Evolutionary conservation across 106 monocot genomes (phyloP), one percentile per base, ranked within the genome.

Genomic region (Posidonia australis): DNA sequence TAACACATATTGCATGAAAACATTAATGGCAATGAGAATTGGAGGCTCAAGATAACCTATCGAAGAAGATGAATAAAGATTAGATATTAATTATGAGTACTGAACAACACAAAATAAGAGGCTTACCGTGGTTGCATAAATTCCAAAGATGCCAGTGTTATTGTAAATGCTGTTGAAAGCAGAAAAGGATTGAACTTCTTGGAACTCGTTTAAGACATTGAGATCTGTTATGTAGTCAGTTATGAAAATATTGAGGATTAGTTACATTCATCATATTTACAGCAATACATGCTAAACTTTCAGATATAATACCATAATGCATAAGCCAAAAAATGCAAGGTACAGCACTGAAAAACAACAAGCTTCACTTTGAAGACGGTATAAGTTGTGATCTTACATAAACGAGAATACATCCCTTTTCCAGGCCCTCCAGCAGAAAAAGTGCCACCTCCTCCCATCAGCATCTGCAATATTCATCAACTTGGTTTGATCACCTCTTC

Each of bases 361-460:
- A 62, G 17, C 31, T 28, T 62, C 30, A 62, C 42, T 21, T 19
- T 12, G 16, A 16, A 26, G 25, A 26, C 22, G 32, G 36, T 7
- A 36, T 36, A 36, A 36, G 22, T 0, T 28, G 66, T 44, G 26
- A 46, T 58, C 64, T 69, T 26, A 71, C 14, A 77, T 41, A 58
- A 41, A 65, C 12, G 72, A 65, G 89, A 89, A 71, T 85, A 65
- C 82, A 89, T 82, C 29, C 89, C 89, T 67, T 89, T 89, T 32
- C 89, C 89, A 26, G 85, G 89, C 5, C 89, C 85, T 46, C 89
- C 89, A 66, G 82, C 73, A 51, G 89, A 89, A 59, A 85, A 89
- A 19, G 82, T 80, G 44, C 89, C 85, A 58, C 89, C 89, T 26
- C 89, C 89, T 60, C 89, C 89, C 82, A 89, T 80, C 61, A 89